A percentile compares a stretch with the other conserved stretches of the same genome.
phyloP scores from a whole-genome alignment of 2,329 filamentous ascomycete genomes.

The Phialophora chinensis region DNA sequence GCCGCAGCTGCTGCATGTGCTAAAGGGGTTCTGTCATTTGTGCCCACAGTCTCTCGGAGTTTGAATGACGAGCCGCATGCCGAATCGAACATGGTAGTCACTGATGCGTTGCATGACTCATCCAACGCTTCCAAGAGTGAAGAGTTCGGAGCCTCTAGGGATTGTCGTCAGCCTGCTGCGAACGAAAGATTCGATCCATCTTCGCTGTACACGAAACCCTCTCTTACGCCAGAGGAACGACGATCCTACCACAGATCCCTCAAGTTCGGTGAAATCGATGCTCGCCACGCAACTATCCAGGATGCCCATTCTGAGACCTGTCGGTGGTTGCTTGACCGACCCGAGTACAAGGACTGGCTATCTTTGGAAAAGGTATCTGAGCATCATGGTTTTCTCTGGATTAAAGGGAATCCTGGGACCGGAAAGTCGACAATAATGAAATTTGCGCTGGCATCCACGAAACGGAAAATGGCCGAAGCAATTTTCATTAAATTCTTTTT shows the following conservation, averaged over 20 bases:
- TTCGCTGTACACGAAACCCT: not conserved
- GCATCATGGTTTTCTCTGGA: constrained; percentile 45
- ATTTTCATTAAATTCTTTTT: not conserved
- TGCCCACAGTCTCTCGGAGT: not conserved
- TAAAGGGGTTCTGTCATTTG: not conserved
- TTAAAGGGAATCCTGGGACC: constrained; percentile 50
- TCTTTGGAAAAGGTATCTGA: not conserved
- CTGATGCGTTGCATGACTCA: too few species aligned
- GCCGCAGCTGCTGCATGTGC: not conserved
- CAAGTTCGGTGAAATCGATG: not conserved
- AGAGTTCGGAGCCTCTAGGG: too few species aligned
- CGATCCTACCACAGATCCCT: not conserved
- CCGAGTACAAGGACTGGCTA: constrained; percentile 3
- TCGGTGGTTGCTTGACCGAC: constrained; percentile 4
- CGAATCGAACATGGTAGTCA: not conserved
- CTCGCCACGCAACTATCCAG: not conserved
- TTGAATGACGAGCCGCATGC: not conserved
- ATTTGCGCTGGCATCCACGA: constrained; percentile 39
- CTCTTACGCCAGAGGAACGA: not conserved
- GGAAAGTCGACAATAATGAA: constrained; percentile 57
- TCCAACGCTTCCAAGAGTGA: too few species aligned
- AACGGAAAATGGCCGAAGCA: not conserved
- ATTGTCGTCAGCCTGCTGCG: not conserved
- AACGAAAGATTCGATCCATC: not conserved
- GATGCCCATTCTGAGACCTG: not conserved